Percentiles rank a stretch among this genome's conserved stretches.
These are phyloP conservation scores for Physcomitrium patens DNA, from an alignment of 225 moss, liverwort and hornwort species.

Conservation along the genomic window DNA sequence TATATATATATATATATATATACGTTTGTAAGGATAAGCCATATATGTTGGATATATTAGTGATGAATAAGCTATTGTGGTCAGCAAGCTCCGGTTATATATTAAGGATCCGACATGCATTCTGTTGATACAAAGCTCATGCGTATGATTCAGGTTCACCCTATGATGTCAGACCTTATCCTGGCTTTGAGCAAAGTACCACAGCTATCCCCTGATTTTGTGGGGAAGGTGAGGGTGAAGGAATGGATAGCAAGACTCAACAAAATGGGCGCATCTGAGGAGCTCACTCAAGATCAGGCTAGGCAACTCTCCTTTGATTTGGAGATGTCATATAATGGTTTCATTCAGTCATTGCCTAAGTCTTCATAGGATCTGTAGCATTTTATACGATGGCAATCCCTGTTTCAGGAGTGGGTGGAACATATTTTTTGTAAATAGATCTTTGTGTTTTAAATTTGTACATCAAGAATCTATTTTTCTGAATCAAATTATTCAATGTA, in stretches of 20 bases:
- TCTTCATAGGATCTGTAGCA: constrained; percentile 52
- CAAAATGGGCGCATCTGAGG: constrained; percentile 92
- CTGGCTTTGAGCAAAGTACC: constrained; percentile 87
- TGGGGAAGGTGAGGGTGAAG: constrained; percentile 91
- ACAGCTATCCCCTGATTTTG: constrained; percentile 85
- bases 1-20: too few species aligned
- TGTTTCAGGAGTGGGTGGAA: constrained; percentile 20
- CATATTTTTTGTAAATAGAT: constrained; percentile 16
- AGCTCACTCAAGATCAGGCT: constrained; percentile 91
- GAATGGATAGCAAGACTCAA: constrained; percentile 96
- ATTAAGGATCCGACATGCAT: constrained; percentile 10
- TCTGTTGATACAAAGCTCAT: constrained; percentile 30
- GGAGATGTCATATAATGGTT: constrained; percentile 94
- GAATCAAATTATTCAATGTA: constrained; percentile 32
- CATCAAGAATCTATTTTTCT: constrained; percentile 37
- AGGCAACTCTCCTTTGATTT: constrained; percentile 93
- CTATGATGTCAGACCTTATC: constrained; percentile 91
- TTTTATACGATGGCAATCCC: constrained; percentile 15
- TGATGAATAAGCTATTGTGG: neutral
- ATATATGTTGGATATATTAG: neutral
- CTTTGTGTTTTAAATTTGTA: constrained; percentile 35
- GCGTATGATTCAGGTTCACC: constrained; percentile 78
- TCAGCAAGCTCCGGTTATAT: constrained; percentile 4
- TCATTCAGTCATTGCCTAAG: constrained; percentile 91
- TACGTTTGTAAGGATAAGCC: neutral